Evolutionary conservation across 208 protist species (phyloP).

Genomic region (Leishmania tarentolae): DNA sequence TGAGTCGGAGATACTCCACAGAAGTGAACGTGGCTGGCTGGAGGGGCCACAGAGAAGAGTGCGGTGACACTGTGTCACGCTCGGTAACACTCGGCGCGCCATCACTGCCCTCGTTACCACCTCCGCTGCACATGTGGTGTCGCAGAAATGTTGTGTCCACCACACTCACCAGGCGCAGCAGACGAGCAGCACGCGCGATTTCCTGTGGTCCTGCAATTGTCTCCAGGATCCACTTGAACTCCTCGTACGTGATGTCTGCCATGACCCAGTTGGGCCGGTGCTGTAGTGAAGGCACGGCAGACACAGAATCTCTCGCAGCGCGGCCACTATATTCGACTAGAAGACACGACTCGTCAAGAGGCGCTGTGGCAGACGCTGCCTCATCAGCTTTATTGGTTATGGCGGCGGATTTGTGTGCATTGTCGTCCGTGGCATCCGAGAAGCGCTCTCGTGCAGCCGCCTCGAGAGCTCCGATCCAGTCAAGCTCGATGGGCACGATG

Average conservation of each 20-base stretch:
- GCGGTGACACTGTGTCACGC: neutral
- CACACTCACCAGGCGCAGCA: slow-evolving; percentile 51
- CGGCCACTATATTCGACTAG: neutral
- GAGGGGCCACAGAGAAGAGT: neutral
- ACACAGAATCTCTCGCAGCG: neutral
- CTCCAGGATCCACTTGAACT: slow-evolving; percentile 80
- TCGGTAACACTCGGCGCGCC: neutral
- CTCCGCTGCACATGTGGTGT: slow-evolving; percentile 3
- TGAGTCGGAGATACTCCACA: slow-evolving; percentile 28
- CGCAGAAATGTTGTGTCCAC: slow-evolving; percentile 43
- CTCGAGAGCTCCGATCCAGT: slow-evolving; percentile 16
- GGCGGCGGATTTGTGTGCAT: neutral
- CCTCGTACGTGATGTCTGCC: slow-evolving; percentile 61
- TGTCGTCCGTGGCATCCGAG: neutral
- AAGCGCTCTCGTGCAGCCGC: neutral
- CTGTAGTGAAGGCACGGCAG: neutral
- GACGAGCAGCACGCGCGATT: slow-evolving; percentile 42
- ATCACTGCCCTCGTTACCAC: neutral
- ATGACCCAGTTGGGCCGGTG: slow-evolving; percentile 67
- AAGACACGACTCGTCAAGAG: slow-evolving; percentile 16
- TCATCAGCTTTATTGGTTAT: neutral
- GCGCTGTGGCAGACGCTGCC: neutral
- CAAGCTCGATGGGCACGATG: neutral
- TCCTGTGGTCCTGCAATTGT: slow-evolving; percentile 74
- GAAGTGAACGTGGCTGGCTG: slow-evolving; percentile 10